Base-by-base conservation (phyloP, 495 filamentous ascomycete species). In the Trichoderma virens region DNA sequence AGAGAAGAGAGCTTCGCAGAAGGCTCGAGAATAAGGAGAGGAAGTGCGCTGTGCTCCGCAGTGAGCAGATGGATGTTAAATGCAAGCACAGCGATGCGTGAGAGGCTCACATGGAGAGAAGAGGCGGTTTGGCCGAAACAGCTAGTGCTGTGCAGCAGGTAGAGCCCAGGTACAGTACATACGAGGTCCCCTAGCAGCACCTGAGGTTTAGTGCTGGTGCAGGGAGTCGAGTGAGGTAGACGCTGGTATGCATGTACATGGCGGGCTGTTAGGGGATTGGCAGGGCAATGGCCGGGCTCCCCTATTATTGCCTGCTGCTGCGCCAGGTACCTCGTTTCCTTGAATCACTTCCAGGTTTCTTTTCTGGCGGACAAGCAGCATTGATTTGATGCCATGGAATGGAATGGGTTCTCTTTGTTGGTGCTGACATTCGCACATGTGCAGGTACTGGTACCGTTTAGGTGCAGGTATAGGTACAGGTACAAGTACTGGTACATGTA, bases 1-100 rank as follows among this genome's bases (percentile, higher is more conserved):
- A 56, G 51, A 56, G 51, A 6, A n/a, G n/a, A n/a, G n/a, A n/a
- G n/a, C 25, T 56, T 56, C 51, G 25, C 51, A 56, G 51, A 56
- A 56, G 51, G 51, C 51, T 56, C 51, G 51, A 56, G 23, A 56
- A 56, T 16, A 56, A 30, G 16, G 51, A 56, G 27, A 31, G 51
- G 27, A 28, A 56, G 25, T 9, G 51, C 51, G 51, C 51, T 30
- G 51, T 56, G 51, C 25, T 56, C 51, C 51, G 51, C 51, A 56
- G 51, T 27, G 51, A 30, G 51, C 51, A 56, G 51, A 28, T 45
- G 13, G 5, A 18, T 3, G 25, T 9, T 28, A 56, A 56, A 56
- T 56, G 25, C 27, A n/a, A 13, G 51, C 20, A 9, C 8, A n/a
- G n/a, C 23, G 38, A n/a, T 20, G 45, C 45, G 45, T 51, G 45